Evolutionary conservation across 1,284 basidiomycete species (phyloP), one percentile per base, ranked within the genome.

Genomic region (Sporisorium reilianum): DNA sequence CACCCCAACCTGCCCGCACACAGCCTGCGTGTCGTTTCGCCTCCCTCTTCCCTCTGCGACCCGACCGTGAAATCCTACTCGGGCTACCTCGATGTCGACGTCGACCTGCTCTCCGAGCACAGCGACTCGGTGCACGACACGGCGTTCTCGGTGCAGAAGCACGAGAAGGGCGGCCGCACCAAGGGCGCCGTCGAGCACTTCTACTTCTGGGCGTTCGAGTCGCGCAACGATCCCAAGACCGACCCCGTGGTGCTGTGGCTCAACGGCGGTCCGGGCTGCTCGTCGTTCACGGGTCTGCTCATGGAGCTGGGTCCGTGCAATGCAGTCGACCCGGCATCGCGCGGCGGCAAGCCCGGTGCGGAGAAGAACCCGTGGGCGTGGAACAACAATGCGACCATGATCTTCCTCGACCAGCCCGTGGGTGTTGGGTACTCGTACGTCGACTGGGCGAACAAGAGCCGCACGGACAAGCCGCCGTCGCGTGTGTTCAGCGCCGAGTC

Each of bases 141-240:
- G 5, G 36, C 44, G 26, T 45, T 69, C n/a, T 54, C 55, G 11
- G 38, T 55, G 5, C 9, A 20, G 14, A 59, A 63, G 50, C 66
- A 66, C 48, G 58, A 68, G 10, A 65, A 69, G 53, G 65, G 69
- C 18, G 65, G 65, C 11, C n/a, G 23, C 5, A 62, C 40, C n/a
- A 69, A 69, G 22, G 83, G 81, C 7, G 70, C 78, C 30, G 70
- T 80, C 36, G 83, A 84, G 59, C 83, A 84, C 64, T 84, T 84
- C 38, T 84, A 83, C 74, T 84, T 84, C 62, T 83, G 82, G 82
- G 80, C 79, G 0, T 84, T 84, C 41, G 80, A 81, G 55, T 80
- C 78, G 23, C 76, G 83, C 30, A 73, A 73, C 54, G 65, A 82
- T 30, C 78, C 80, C 30, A 66, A 61, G 23, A 76, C 54, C 10